phyloP scores from a whole-genome alignment of 176 grass and related monocot genomes.

The Metroxylon sagu region DNA sequence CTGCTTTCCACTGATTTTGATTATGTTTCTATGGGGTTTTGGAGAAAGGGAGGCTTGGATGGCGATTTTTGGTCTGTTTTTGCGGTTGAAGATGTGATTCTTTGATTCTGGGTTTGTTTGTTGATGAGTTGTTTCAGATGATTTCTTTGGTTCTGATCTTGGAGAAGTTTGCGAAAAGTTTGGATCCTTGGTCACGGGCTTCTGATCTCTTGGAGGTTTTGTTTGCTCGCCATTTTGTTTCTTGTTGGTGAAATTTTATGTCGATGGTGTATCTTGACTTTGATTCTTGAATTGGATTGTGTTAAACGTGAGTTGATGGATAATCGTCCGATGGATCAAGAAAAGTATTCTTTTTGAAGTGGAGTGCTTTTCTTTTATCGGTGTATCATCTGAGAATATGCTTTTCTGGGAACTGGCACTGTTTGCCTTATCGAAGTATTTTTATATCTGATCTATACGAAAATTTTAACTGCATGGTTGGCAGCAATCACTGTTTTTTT shows the following conservation, averaged over 20 bases:
- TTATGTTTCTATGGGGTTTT: not conserved
- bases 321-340: not conserved
- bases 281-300: not conserved
- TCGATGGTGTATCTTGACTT: not conserved
- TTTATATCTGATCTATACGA: not conserved
- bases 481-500: not conserved
- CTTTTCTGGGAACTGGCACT: constrained; percentile 10
- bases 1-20: not conserved
- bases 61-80: too few relatives aligned
- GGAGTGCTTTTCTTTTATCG: constrained; percentile 18
- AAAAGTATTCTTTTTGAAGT: constrained; percentile 11
- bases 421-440: constrained; percentile 2
- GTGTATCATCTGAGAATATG: constrained; percentile 10
- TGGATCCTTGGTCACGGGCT: too few relatives aligned
- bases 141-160: not conserved
- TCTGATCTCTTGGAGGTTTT: too few relatives aligned
- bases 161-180: not conserved
- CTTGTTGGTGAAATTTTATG: not conserved
- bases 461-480: not conserved
- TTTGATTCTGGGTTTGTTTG: not conserved
- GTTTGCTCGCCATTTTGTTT: not conserved
- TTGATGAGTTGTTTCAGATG: too few relatives aligned
- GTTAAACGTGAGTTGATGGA: not conserved
- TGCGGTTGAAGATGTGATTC: not conserved
- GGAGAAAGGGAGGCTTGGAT: not conserved